Conservation (phyloP, 1,284 basidiomycete genomes). For the Fistulinella cinereoalba region DNA sequence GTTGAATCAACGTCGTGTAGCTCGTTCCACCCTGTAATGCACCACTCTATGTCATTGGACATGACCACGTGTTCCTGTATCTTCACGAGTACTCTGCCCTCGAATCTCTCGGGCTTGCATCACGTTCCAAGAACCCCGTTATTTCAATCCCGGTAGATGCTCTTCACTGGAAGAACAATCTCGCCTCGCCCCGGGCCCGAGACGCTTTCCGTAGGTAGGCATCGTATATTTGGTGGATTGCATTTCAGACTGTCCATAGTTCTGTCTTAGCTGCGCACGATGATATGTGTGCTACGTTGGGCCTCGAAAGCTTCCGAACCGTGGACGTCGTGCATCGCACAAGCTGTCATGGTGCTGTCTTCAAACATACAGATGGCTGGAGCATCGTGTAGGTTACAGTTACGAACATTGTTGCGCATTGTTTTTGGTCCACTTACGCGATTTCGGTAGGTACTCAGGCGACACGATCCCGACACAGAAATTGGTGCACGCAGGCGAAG, state of each 20-base stretch:
- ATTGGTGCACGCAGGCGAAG: constrained; percentile 64
- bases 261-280: constrained; percentile 29
- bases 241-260: constrained; percentile 8
- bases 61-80: constrained; percentile 55
- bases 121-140: constrained; percentile 49
- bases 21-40: constrained; percentile 53
- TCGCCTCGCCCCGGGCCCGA: constrained; percentile 16
- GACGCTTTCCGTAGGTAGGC: constrained; percentile 8
- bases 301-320: constrained; percentile 55
- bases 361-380: constrained; percentile 75
- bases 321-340: constrained; percentile 76
- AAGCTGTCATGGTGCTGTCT: constrained; percentile 66
- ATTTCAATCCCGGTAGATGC: constrained; percentile 53
- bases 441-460: constrained; percentile 64
- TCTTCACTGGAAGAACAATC: constrained; percentile 45
- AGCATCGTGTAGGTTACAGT: constrained; percentile 59
- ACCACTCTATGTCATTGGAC: constrained; percentile 71
- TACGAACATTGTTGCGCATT: neutral
- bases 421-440: neutral
- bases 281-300: constrained; percentile 50
- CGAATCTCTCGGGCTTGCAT: constrained; percentile 63
- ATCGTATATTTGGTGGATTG: neutral
- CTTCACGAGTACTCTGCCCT: constrained; percentile 64
- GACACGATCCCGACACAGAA: constrained; percentile 81
- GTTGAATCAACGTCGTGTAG: constrained; percentile 35